Evolutionary conservation across 352 stramenopile genomes (phyloP).

Genomic region (Phytopythium chamaehyphon): DNA sequence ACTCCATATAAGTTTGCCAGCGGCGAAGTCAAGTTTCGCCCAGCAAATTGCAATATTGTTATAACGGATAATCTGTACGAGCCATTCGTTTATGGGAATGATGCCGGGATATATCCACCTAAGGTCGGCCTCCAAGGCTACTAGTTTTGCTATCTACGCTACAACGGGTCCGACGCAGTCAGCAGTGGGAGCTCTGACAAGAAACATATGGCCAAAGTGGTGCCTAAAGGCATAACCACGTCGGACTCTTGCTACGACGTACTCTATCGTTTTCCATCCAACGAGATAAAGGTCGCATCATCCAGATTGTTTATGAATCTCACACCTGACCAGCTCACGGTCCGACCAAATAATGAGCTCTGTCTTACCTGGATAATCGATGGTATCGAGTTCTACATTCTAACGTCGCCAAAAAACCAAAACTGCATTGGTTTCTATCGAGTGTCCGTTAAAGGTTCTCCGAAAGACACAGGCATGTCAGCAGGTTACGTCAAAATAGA

Average conservation of each 20-base stretch:
- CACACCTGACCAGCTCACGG: slow-evolving; percentile 32
- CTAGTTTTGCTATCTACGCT: slow-evolving; percentile 51
- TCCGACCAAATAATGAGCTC: slow-evolving; percentile 33
- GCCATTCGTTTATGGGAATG: slow-evolving; percentile 45
- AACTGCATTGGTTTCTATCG: slow-evolving; percentile 64
- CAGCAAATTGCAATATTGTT: slow-evolving; percentile 29
- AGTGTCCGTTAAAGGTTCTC: slow-evolving; percentile 8
- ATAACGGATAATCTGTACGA: slow-evolving; percentile 19
- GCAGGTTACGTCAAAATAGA: slow-evolving; percentile 31
- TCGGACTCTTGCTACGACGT: slow-evolving; percentile 30
- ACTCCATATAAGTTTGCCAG: too few species aligned
- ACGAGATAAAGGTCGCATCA: slow-evolving; percentile 42
- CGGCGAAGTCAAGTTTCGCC: slow-evolving; percentile 46
- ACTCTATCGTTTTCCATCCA: slow-evolving; percentile 39
- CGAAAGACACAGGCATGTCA: slow-evolving; percentile 3
- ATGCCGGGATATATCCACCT: slow-evolving; percentile 47
- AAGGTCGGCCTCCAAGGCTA: slow-evolving; percentile 55
- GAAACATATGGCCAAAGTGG: slow-evolving; percentile 4
- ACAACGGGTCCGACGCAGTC: too few species aligned
- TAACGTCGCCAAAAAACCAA: slow-evolving; percentile 30
- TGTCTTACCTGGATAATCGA: slow-evolving; percentile 52
- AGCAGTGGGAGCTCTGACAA: too few species aligned
- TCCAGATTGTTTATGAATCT: slow-evolving; percentile 64
- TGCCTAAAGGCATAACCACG: neutral
- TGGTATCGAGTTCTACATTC: slow-evolving; percentile 31